These are phyloP conservation scores for Plectosphaerella cucumerina DNA, from an alignment of 2,329 filamentous ascomycete species.

Conservation along the genomic window DNA sequence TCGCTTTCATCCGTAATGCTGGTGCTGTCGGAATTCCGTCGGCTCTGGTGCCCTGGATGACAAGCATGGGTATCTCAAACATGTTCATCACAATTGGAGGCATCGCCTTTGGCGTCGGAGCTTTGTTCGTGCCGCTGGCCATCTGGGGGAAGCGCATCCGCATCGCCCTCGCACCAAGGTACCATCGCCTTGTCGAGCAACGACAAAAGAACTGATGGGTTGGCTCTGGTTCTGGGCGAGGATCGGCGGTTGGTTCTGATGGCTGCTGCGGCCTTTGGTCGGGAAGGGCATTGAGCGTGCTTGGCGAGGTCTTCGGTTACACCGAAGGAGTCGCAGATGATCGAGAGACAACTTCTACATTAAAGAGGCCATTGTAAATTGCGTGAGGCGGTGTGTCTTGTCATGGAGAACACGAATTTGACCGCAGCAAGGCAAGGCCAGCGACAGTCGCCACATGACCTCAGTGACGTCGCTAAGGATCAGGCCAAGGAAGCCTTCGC, in stretches of 20 bases:
- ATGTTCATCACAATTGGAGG: constrained; percentile 21
- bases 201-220: constrained; percentile 1
- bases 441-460: too few species aligned
- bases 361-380: too few species aligned
- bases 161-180: constrained; percentile 6
- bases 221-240: too few species aligned
- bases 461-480: too few species aligned
- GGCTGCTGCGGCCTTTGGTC: not conserved
- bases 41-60: constrained; percentile 23
- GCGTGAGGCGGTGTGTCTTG: too few species aligned
- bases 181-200: constrained; percentile 8
- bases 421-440: too few species aligned
- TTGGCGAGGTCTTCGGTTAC: too few species aligned
- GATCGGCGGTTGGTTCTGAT: not conserved
- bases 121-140: constrained; percentile 21
- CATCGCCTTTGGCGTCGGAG: constrained; percentile 17
- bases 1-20: constrained; percentile 26
- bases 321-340: too few species aligned
- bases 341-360: too few species aligned
- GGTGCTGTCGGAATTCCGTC: constrained; percentile 23
- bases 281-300: too few species aligned
- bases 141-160: constrained; percentile 26
- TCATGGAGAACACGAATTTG: too few species aligned
- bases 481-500: too few species aligned
- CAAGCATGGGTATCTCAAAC: constrained; percentile 21